Evolutionary conservation across 1,139 yeast genomes (phyloP), one percentile per base, ranked within the genome.

Genomic region (Debaryomycetaceae sp.): DNA sequence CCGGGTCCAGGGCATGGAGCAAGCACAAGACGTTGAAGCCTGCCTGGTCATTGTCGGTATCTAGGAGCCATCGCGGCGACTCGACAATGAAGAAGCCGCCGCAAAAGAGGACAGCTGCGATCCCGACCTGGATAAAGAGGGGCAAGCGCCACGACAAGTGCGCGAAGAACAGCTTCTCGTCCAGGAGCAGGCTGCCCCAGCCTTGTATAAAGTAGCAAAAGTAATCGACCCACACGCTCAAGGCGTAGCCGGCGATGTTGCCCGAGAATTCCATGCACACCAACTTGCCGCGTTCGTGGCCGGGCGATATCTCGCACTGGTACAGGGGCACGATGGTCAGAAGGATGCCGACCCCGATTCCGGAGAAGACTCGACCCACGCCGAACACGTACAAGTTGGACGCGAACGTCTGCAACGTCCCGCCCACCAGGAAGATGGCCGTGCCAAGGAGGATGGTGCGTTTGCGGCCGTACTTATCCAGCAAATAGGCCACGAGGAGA

Each of bases 1-100:
- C 59, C 2, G 52, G 46, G 20, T 59, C 55, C 15, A 72, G 74
- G 10, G 85, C 76, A 39, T 81, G 82, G 28, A 87, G 60, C 43
- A 83, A 77, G n/a, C 87, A 79, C 43, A 86, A 68, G 10, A 83
- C 95, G 29, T 79, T 65, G 44, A 82, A 68, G 3, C 75, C 77
- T 36, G 64, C 65, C 36, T 55, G 63, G 37, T 70, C 76, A 35
- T 47, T 49, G 34, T 68, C 73, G 13, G 60, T 66, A 35, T 68
- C 73, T 18, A 70, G 47, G 25, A 69, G 50, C 71, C 73, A 70
- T 32, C 77, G 50, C 3, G 77, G 77, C 29, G 71, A 61, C 39
- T 70, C 77, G 12, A 70, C 76, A 13, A 70, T 58, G 44, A 68
- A 66, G 33, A 69, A 61, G 3, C 73, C 73, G 3, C 77, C 77